Evolutionary conservation across 257 asterid genomes (phyloP).

Genomic region (Nicotiana noctiflora): DNA sequence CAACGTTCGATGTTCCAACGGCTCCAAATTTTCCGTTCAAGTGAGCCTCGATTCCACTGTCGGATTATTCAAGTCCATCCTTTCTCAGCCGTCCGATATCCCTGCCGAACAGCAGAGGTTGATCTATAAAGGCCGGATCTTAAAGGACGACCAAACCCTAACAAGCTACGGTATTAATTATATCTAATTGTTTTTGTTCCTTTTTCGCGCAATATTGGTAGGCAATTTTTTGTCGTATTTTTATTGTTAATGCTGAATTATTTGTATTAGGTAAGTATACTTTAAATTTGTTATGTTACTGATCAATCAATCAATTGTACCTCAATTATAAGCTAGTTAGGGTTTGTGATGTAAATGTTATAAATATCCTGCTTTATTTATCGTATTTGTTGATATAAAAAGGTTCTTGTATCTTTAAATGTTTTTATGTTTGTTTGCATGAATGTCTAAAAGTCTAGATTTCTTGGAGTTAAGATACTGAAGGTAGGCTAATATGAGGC

Average conservation of each 20-base stretch:
- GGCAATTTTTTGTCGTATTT: not conserved
- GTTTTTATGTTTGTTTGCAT: not conserved
- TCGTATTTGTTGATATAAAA: not conserved
- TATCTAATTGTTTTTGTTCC: not conserved
- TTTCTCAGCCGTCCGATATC: conserved; percentile 34
- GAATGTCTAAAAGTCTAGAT: not conserved
- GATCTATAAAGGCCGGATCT: conserved; percentile 57
- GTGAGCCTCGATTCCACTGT: conserved; percentile 36
- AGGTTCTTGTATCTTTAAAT: not conserved
- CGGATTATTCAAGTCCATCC: conserved; percentile 36
- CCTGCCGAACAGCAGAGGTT: conserved; percentile 43
- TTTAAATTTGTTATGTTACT: not conserved
- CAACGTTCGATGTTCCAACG: conserved; percentile 40
- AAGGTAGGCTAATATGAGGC: not conserved
- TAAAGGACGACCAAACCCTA: conserved; percentile 59
- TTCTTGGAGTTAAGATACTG: not conserved
- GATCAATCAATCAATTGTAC: not conserved
- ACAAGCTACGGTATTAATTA: conserved; percentile 38
- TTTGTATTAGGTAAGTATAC: not conserved
- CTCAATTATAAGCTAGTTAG: not conserved
- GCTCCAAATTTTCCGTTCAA: conserved; percentile 36
- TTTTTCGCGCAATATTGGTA: not conserved
- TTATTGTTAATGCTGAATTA: not conserved
- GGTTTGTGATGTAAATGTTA: not conserved
- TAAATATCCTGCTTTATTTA: not conserved